Percentiles rank a stretch among this genome's conserved stretches.
Conservation (phyloP, 208 protist species). For the Leishmania braziliensis region DNA sequence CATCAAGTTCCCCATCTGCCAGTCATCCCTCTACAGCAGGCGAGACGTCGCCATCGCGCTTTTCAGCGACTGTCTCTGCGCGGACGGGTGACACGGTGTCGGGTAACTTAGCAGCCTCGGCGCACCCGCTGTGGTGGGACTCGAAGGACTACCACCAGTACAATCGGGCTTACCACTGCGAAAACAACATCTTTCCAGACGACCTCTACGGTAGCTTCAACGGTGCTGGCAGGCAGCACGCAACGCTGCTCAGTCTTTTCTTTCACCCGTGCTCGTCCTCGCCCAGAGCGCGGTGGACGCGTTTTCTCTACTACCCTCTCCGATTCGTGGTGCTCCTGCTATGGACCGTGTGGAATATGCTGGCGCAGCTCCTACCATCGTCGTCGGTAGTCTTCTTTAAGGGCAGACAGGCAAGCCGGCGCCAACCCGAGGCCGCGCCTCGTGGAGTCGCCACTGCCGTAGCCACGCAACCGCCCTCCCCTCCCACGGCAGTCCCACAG, state of each 20-base stretch:
- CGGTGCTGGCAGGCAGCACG: slow-evolving; percentile 5
- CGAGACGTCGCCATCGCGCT: background rate
- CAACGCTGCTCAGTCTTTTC: slow-evolving; percentile 28
- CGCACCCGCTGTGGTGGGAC: background rate
- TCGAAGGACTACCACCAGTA: slow-evolving; percentile 5
- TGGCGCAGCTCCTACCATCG: slow-evolving; percentile 7
- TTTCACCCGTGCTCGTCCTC: slow-evolving; percentile 34
- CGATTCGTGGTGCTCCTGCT: slow-evolving; percentile 24
- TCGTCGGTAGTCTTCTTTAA: background rate
- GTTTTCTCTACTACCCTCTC: slow-evolving; percentile 18
- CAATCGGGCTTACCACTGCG: slow-evolving; percentile 14
- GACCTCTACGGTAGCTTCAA: slow-evolving; percentile 18
- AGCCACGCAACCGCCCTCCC: background rate
- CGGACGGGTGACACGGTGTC: background rate
- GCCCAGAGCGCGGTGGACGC: slow-evolving; percentile 2
- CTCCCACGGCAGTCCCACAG: slow-evolving; percentile 2
- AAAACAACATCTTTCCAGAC: slow-evolving; percentile 22
- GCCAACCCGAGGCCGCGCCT: background rate
- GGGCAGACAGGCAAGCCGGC: background rate
- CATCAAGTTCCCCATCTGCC: background rate
- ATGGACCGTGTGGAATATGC: slow-evolving; percentile 32
- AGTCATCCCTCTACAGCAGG: background rate
- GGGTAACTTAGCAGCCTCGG: background rate
- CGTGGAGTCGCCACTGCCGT: background rate
- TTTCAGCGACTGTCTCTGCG: background rate